Percentiles rank a stretch among this genome's conserved stretches.
phyloP scores from a whole-genome alignment of 352 stramenopile species.

The Globisporangium solare region DNA sequence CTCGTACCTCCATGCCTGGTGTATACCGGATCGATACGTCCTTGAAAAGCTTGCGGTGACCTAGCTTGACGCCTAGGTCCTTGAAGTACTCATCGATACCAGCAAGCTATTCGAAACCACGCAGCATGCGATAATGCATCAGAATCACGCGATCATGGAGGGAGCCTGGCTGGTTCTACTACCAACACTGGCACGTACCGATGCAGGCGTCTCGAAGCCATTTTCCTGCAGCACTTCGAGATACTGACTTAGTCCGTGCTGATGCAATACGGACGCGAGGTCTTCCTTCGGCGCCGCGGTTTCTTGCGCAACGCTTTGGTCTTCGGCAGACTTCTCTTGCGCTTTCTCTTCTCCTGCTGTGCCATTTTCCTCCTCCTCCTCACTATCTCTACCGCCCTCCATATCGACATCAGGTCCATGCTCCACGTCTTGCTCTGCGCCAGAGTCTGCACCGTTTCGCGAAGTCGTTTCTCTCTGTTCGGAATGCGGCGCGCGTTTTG shows the following conservation, averaged over 20 bases:
- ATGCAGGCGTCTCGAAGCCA: constrained; percentile 10
- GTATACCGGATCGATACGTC: constrained; percentile 9
- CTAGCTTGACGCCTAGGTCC: constrained; percentile 10
- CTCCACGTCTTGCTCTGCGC: background rate
- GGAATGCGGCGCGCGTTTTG: background rate
- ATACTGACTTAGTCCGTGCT: constrained; percentile 8
- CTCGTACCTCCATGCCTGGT: constrained; percentile 9
- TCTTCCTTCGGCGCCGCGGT: background rate
- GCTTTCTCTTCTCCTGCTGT: background rate
- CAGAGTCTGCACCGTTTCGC: background rate
- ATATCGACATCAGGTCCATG: background rate
- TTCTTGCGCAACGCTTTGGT: background rate
- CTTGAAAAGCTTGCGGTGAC: constrained; percentile 15
- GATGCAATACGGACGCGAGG: constrained; percentile 5
- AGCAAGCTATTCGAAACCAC: constrained; percentile 1
- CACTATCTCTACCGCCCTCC: background rate
- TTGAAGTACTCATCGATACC: constrained; percentile 13
- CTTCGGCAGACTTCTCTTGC: background rate
- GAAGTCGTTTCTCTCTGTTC: background rate
- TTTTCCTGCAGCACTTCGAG: constrained; percentile 12
- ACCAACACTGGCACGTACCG: background rate
- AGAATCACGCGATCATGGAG: background rate
- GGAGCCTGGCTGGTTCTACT: no score
- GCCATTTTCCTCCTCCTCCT: background rate
- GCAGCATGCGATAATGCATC: background rate